Evolutionary conservation across 2,329 filamentous ascomycete species (phyloP), one percentile per base, ranked within the genome.

Genomic region (Cryphonectria carpinicola): DNA sequence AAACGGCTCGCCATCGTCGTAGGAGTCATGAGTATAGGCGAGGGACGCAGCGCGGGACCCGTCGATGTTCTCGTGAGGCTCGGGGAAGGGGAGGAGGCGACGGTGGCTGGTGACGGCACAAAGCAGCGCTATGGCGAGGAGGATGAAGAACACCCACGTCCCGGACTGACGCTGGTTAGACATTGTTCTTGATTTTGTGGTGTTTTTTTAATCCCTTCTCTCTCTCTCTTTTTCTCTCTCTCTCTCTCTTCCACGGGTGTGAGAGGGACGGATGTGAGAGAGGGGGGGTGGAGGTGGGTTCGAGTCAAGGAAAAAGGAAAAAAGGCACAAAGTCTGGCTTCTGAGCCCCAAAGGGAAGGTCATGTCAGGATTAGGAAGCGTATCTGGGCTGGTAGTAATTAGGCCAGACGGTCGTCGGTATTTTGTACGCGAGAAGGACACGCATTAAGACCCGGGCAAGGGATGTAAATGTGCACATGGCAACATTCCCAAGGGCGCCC

Each of bases 91-190:
- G 19, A 68, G 66, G 25, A 54, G 35, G 19, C 66, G 66, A 10
- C 66, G 66, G 41, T 68, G 66, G 58, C 41, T 52, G 58, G 66
- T 62, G 46, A 52, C n/a, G 28, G 56, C 66, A 41, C 66, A 68
- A 32, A 68, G 66, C 66, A 68, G 66, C 17, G 60, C 60, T 28
- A 68, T 32, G 28, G 49, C 32, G 19, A 68, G 66, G 19, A 68
- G 66, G 25, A 61, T 25, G 25, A 61, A n/a, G 41, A 49, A 37
- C 35, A 62, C 52, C 56, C 66, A 62, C 25, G 32, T 54, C 28
- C 46, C 41, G 25, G 56, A 39, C 28, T 54, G 56, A 43, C 43
- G 66, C 58, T 37, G 41, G 41, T 49, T 49, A n/a, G 39, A 10
- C 61, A 64, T 41, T 28, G 41, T 46, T 14, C 13, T 43, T 41